These are phyloP conservation scores for Mrakia frigida DNA, from an alignment of 768 basidiomycete species.

Conservation along the genomic window DNA sequence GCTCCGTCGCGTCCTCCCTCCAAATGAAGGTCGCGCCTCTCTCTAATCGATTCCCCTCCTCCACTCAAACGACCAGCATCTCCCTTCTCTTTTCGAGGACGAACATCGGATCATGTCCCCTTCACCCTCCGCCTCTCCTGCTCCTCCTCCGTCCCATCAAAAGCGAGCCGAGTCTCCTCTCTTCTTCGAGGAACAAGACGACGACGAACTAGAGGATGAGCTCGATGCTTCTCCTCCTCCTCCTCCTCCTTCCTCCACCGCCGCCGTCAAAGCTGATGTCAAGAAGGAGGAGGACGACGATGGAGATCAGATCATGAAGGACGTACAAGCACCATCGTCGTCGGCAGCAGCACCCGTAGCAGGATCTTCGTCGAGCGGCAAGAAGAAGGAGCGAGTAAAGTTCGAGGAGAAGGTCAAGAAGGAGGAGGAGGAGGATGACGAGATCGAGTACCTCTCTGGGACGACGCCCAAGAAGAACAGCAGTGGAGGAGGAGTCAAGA, in stretches of 20 bases:
- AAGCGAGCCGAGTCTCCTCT: constrained; percentile 3
- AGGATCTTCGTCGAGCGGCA: not conserved
- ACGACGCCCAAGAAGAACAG: constrained; percentile 12
- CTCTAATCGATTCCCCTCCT: too few species aligned
- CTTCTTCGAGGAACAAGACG: not conserved
- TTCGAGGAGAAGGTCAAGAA: not conserved
- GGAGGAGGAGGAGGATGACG: constrained; percentile 8
- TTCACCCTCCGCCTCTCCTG: not conserved
- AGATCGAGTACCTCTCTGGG: constrained; percentile 25
- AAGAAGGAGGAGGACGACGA: not conserved
- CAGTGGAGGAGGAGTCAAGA: not conserved
- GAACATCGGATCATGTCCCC: not conserved
- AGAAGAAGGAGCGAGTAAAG: not conserved
- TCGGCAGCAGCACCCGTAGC: not conserved
- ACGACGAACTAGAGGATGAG: not conserved
- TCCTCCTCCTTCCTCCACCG: too few species aligned
- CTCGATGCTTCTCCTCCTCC: not conserved
- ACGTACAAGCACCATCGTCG: not conserved
- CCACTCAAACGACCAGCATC: too few species aligned
- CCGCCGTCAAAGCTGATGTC: not conserved
- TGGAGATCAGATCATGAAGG: not conserved
- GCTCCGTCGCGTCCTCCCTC: too few species aligned
- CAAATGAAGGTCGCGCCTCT: too few species aligned
- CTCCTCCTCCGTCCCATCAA: not conserved
- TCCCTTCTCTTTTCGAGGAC: too few species aligned